Evolutionary conservation across 768 basidiomycete species (phyloP), one percentile per base, ranked within the genome.

Genomic region (Tricholomella constricta): DNA sequence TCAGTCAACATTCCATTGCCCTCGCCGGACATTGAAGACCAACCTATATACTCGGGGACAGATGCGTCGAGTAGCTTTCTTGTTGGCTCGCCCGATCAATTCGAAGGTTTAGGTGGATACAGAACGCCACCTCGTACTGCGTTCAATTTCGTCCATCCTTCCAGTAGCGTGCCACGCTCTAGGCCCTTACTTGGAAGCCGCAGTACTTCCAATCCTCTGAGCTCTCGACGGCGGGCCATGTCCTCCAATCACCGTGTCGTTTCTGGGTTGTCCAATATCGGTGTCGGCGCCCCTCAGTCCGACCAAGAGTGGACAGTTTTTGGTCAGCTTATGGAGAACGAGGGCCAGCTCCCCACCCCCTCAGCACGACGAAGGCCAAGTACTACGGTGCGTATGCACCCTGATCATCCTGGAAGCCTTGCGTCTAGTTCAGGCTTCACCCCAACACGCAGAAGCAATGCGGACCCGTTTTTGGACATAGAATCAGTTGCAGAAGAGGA

Each of bases 261-360:
- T 45, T 55, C 68, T 52, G 49, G 55, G 56, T 20, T 55, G 50
- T 35, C 45, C 34, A 34, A 48, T 36, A 48, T 56, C 40, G 60
- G 32, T 53, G 56, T 54, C 1, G 22, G 20, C 9, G 53, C 55
- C 20, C 52, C 48, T 15, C 25, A 46, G 14, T 61, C 64, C 12
- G 64, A 70, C 6, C 67, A 67, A n/a, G 72, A 78, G 70, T 89
- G 88, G 88, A 72, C 85, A 0, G 68, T 89, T 5, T 89, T 89
- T 58, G 82, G 78, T 7, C 85, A 89, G 63, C 65, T 87, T 35
- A 87, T 89, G 84, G 82, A 87, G 62, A 83, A 84, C 59, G 84
- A 82, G 42, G 79, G 78, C 2, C 78, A 78, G 34, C 60, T 75
- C 32, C 71, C 66, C 5, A 61, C 42, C 46, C 57, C 64, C 45